Evolutionary conservation across 1,139 yeast species (phyloP).

Genomic region (Eremothecium sinecaudum): DNA sequence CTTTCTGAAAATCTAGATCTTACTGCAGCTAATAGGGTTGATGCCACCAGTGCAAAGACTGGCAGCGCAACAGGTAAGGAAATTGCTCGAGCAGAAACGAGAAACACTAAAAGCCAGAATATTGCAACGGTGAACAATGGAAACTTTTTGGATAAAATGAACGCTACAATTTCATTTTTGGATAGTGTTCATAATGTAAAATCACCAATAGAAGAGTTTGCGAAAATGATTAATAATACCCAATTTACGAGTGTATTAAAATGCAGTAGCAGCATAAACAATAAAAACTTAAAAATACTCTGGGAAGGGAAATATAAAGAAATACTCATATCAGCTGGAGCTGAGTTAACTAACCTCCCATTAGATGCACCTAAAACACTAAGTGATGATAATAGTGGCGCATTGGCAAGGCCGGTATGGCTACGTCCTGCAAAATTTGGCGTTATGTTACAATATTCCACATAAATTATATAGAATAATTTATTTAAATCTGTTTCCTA

Average conservation of each 20-base stretch:
- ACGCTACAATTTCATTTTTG: conserved; percentile 27
- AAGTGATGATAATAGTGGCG: neutral
- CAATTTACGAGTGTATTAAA: conserved; percentile 66
- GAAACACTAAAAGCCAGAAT: neutral
- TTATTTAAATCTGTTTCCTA: conserved; percentile 21
- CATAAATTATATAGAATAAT: conserved; percentile 9
- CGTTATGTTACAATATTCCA: conserved; percentile 26
- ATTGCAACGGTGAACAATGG: too few species aligned
- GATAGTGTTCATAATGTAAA: conserved; percentile 30
- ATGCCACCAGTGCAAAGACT: neutral
- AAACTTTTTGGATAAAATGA: conserved; percentile 26
- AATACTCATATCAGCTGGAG: conserved; percentile 70
- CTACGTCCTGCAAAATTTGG: conserved; percentile 24
- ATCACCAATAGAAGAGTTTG: conserved; percentile 46
- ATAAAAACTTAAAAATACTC: conserved; percentile 49
- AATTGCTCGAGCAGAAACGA: neutral
- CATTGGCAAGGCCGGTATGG: conserved; percentile 1
- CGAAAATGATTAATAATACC: conserved; percentile 42
- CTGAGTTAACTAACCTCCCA: conserved; percentile 30
- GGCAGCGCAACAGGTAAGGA: neutral
- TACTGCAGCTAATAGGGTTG: neutral
- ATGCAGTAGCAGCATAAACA: conserved; percentile 60
- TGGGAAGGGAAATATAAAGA: conserved; percentile 90
- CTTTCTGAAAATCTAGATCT: neutral
- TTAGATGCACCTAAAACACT: conserved; percentile 6